Percentiles rank a stretch among this genome's conserved stretches.
Conservation (phyloP, 345 rosid genomes). For the Orychophragmus violaceus region DNA sequence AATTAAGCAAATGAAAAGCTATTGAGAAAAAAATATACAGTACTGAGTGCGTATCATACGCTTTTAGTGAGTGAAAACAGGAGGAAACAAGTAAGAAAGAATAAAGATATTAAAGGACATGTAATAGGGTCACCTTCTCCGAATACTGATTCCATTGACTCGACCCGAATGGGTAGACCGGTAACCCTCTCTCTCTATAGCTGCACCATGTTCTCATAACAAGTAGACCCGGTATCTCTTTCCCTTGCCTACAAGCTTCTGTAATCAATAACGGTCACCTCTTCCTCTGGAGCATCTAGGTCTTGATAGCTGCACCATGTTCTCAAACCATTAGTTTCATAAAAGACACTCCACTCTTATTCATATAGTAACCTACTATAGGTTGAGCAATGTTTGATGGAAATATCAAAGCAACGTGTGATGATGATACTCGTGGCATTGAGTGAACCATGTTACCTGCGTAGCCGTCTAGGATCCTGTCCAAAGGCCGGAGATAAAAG, state of each 20-base stretch:
- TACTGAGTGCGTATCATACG: not conserved
- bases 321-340: slow-evolving; percentile 5
- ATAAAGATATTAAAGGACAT: not conserved
- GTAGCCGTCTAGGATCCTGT: slow-evolving; percentile 93
- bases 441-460: slow-evolving; percentile 72
- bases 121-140: not conserved
- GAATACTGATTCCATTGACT: not conserved
- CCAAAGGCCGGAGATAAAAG: slow-evolving; percentile 65
- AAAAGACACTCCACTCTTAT: not conserved
- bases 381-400: not conserved
- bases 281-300: slow-evolving; percentile 93
- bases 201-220: no score
- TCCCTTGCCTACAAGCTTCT: slow-evolving; percentile 64
- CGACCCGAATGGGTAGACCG: not conserved
- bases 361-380: not conserved
- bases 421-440: no score
- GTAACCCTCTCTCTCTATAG: slow-evolving; percentile 26
- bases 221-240: no score
- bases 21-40: not conserved
- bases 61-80: not conserved
- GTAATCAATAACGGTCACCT: slow-evolving; percentile 97
- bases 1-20: not conserved
- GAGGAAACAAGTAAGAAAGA: not conserved
- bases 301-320: slow-evolving; percentile 89
- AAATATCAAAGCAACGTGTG: not conserved